phyloP scores from a whole-genome alignment of 2,329 filamentous ascomycete genomes.

The Ophiostoma piceae region DNA sequence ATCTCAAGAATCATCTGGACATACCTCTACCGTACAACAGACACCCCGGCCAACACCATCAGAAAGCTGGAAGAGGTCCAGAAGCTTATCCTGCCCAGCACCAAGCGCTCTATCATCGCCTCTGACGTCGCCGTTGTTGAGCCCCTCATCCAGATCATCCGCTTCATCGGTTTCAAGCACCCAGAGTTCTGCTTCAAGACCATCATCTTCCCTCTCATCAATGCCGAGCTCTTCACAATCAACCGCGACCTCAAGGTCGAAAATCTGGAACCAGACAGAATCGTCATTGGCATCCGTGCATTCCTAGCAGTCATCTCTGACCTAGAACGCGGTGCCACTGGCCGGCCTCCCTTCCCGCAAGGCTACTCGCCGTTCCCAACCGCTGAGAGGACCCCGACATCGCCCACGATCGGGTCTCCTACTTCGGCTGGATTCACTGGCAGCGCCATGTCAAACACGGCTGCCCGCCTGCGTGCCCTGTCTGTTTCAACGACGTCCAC shows the following conservation, averaged over 20 bases:
- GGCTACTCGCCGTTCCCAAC: constrained; percentile 41
- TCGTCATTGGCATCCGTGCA: constrained; percentile 93
- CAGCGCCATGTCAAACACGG: background rate
- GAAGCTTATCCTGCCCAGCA: constrained; percentile 72
- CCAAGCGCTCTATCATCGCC: constrained; percentile 73
- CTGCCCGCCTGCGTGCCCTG: background rate
- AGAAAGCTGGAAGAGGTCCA: constrained; percentile 88
- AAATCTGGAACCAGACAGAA: constrained; percentile 89
- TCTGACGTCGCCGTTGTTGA: constrained; percentile 81
- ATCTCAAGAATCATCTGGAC: constrained; percentile 90
- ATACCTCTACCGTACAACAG: constrained; percentile 79
- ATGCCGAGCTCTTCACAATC: constrained; percentile 78
- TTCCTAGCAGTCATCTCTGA: constrained; percentile 92
- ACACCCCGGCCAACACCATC: constrained; percentile 60
- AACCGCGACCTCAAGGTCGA: constrained; percentile 78
- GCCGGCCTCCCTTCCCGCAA: constrained; percentile 76
- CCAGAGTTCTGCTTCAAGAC: constrained; percentile 89
- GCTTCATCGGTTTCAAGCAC: constrained; percentile 89
- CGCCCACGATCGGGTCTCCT: constrained; percentile 45
- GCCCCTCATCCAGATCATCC: constrained; percentile 85
- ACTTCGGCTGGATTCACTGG: constrained; percentile 22
- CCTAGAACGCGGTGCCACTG: constrained; percentile 74
- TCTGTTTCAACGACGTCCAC: constrained; percentile 15
- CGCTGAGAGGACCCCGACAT: constrained; percentile 45
- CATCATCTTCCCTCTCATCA: constrained; percentile 92